A percentile compares a stretch with the other conserved stretches of the same genome.
These are phyloP conservation scores for Podaxis mareebaensis DNA, from an alignment of 768 basidiomycete genomes.

Conservation along the genomic window DNA sequence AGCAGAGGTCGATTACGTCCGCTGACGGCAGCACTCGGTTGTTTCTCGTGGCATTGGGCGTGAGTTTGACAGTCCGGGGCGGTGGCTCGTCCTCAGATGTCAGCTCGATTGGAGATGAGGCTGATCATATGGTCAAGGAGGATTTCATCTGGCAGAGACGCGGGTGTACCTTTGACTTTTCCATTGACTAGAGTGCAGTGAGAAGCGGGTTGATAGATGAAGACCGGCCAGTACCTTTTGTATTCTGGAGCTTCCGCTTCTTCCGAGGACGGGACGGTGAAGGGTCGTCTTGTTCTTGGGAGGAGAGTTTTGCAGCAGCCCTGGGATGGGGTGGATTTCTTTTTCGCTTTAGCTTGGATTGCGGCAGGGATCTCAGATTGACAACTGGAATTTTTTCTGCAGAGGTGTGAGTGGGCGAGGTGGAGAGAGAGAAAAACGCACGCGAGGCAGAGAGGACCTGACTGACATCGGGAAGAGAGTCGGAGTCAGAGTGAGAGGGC, in stretches of 20 bases:
- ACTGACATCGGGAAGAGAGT: conserved; percentile 2
- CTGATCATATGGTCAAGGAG: conserved; percentile 2
- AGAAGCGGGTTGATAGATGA: neutral
- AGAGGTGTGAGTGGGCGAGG: neutral
- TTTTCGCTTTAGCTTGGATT: neutral
- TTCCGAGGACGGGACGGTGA: neutral
- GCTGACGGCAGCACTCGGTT: neutral
- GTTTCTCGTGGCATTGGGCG: neutral
- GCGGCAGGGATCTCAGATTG: neutral
- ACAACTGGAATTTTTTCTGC: neutral
- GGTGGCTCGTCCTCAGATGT: conserved; percentile 19
- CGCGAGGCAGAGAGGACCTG: neutral
- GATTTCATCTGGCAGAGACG: neutral
- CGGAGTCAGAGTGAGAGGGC: conserved; percentile 12
- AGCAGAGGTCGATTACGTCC: conserved; percentile 27
- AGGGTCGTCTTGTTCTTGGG: neutral
- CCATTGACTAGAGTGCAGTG: neutral
- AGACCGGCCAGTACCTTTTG: neutral
- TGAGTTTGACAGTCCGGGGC: conserved; percentile 8
- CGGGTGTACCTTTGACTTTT: conserved; percentile 8
- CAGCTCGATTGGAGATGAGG: conserved; percentile 10
- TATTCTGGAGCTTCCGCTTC: neutral
- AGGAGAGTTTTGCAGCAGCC: neutral
- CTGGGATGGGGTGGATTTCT: neutral
- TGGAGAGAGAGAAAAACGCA: neutral